Evolutionary conservation across 179 eudicot species (phyloP).

Genomic region (Corrigiola litoralis): DNA sequence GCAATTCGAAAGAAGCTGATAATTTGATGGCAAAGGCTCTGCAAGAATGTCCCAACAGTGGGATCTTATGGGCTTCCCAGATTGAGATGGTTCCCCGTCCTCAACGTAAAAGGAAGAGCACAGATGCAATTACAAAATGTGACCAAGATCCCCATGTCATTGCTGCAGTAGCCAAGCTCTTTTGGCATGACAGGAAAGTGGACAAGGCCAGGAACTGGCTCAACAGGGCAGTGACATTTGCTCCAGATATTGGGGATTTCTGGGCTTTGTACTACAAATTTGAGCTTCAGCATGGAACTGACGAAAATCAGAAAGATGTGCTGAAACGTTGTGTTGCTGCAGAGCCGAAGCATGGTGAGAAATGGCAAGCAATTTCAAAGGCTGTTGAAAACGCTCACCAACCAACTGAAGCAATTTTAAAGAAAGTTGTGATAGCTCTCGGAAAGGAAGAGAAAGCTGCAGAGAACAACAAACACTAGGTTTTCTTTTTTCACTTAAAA

Average conservation of each 20-base stretch:
- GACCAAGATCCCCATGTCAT: conserved; percentile 76
- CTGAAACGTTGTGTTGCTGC: conserved; percentile 74
- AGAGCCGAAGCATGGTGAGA: conserved; percentile 95
- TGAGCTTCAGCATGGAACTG: conserved; percentile 78
- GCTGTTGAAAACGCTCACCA: conserved; percentile 83
- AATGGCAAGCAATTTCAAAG: conserved; percentile 73
- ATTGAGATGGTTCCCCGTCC: conserved; percentile 88
- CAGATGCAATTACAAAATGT: conserved; percentile 68
- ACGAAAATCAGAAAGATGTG: conserved; percentile 70
- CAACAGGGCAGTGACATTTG: conserved; percentile 75
- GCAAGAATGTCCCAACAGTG: conserved; percentile 87
- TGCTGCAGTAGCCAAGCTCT: conserved; percentile 73
- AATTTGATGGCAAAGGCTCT: conserved; percentile 88
- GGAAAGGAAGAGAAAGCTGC: conserved; percentile 65
- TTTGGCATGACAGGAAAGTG: conserved; percentile 92
- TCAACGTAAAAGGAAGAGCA: conserved; percentile 70
- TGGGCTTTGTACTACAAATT: conserved; percentile 86
- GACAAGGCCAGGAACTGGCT: conserved; percentile 86
- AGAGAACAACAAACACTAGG: conserved; percentile 38
- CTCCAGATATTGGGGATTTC: conserved; percentile 86
- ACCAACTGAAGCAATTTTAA: conserved; percentile 77
- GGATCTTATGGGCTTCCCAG: conserved; percentile 81
- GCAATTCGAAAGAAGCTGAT: conserved; percentile 71
- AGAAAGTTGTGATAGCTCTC: conserved; percentile 64
- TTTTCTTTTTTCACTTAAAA: neutral